Evolutionary conservation across 768 basidiomycete species (phyloP), one percentile per base, ranked within the genome.

Genomic region (Phaffia tasmanica): DNA sequence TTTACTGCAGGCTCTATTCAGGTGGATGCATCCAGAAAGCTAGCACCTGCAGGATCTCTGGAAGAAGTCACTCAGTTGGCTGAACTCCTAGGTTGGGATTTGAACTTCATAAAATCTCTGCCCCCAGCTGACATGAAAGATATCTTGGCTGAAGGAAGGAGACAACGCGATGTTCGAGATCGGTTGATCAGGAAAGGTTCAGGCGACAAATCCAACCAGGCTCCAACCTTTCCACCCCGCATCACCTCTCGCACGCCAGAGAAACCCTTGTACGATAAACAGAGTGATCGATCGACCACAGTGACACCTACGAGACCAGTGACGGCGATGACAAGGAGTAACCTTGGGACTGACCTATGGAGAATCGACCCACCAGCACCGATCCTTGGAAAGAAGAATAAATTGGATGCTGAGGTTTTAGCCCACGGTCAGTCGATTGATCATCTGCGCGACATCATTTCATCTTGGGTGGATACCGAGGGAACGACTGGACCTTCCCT

Each of bases 1-100:
- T 11, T 11, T 42, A 42, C 11, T 42, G 35, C 11, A 42, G 35
- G 11, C 11, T 11, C 6, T 27, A 2, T 23, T 3, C 11, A n/a
- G 11, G 42, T 32, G 58, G n/a, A 54, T 2, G 27, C 35, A 15
- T 48, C 35, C 42, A 30, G 25, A 25, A 53, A 57, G 25, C 46
- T 32, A 27, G 53, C 42, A 23, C 53, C 46, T 18, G 46, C 25
- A 2, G 63, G 63, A n/a, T 47, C 46, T 23, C 50, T 59, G 18
- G 48, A 35, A 18, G 64, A 65, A 49, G 15, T 60, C 15, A 42
- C 54, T 25, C 57, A 59, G 48, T 59, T 65, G 18, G 64, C 64
- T 1, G 58, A 27, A 1, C 50, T 65, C 16, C 35, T 60, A 5
- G 64, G 58, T 1, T 60, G 49, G 57, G 64, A 65, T 25, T 2